These are phyloP conservation scores for Haemoproteus tartakovskyi DNA, from an alignment of 169 alveolate species.

Conservation along the genomic window DNA sequence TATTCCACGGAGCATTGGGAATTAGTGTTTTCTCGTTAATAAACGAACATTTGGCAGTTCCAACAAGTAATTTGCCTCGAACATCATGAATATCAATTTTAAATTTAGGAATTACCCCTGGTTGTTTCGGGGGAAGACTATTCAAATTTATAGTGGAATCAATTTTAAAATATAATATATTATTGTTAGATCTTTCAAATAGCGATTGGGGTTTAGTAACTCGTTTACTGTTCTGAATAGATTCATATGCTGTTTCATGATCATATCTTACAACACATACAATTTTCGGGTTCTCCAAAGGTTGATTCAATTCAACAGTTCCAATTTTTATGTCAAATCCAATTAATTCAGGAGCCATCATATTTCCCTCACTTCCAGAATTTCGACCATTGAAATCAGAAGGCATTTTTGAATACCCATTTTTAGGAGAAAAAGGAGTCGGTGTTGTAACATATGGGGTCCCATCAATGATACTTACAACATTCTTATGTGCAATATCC, in stretches of 20 bases:
- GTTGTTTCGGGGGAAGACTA: slow-evolving; percentile 75
- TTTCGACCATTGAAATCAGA: too few species aligned
- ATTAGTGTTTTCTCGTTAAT: slow-evolving; percentile 70
- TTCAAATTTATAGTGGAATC: slow-evolving; percentile 67
- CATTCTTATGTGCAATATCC: too few species aligned
- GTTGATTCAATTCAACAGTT: slow-evolving; percentile 14
- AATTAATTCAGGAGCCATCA: slow-evolving; percentile 11
- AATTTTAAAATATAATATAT: slow-evolving; percentile 70
- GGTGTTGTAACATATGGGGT: too few species aligned
- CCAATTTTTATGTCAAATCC: slow-evolving; percentile 22
- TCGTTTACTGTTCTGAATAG: slow-evolving; percentile 65
- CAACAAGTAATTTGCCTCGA: slow-evolving; percentile 30
- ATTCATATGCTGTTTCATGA: slow-evolving; percentile 34
- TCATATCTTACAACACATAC: slow-evolving; percentile 68
- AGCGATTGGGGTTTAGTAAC: slow-evolving; percentile 57
- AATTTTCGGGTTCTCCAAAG: slow-evolving; percentile 39
- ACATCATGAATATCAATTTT: slow-evolving; percentile 73
- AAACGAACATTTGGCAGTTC: slow-evolving; percentile 67
- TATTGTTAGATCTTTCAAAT: slow-evolving; percentile 1
- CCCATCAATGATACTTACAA: too few species aligned
- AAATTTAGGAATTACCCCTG: slow-evolving; percentile 79
- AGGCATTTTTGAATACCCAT: too few species aligned
- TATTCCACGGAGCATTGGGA: slow-evolving; percentile 72
- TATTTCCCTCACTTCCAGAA: too few species aligned
- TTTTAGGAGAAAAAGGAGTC: too few species aligned